Evolutionary conservation across 2,329 filamentous ascomycete species (phyloP), one percentile per base, ranked within the genome.

Genomic region (Pestalotiopsis sp.): DNA sequence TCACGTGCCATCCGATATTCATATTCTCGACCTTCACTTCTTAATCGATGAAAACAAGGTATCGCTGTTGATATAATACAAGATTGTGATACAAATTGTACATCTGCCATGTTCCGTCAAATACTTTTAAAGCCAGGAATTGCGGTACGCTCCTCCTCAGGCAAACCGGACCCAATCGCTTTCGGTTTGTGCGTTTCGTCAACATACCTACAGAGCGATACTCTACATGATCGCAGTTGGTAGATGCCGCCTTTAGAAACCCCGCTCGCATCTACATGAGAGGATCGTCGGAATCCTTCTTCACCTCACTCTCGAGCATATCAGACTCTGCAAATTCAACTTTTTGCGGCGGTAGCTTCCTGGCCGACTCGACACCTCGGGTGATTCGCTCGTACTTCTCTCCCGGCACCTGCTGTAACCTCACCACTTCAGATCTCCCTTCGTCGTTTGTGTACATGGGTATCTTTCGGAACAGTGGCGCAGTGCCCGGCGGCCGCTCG

Each of bases 351-450:
- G 61, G 20, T n/a, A 64, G 23, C 39, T 27, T 4, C n/a, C 20
- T 64, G 14, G 61, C 61, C n/a, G 61, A 64, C 38, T 64, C 61
- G 20, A 64, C 23, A 39, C 61, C 61, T 31, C 39, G n/a, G 6
- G 41, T 49, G 11, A 64, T 64, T 7, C 61, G 38, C 25, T 13
- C 20, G n/a, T 64, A 52, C 12, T 20, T 64, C 39, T 64, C 20
- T 31, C 49, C 61, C 36, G 61, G 61, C 38, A 64, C 13, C 38
- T 45, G 61, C 20, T 38, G 25, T 25, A n/a, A 52, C 17, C 14
- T 49, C 38, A 25, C 20, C 12, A 36, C 23, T 12, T 36, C 36
- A 20, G 39, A 25, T 49, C 3, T 14, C 6, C n/a, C 14, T 63
- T 17, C 36, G 7, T 25, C 39, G 12, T 41, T 31, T 45, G 14